These are phyloP conservation scores for Candida sanyiensis DNA, from an alignment of 805 yeast genomes.

Conservation along the genomic window DNA sequence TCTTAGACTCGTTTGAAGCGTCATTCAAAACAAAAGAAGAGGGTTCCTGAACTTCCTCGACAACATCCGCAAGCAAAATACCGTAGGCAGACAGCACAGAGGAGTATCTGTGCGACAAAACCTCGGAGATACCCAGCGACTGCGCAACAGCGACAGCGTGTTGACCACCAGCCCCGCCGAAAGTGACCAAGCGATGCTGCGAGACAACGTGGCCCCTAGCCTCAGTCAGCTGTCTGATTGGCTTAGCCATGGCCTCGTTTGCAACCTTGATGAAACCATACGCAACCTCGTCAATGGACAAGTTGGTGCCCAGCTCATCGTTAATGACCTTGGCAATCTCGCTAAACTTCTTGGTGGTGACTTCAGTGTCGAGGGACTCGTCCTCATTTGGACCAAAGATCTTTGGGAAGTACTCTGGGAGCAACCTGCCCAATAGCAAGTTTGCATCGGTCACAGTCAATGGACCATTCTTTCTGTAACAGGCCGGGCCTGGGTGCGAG, in stretches of 20 bases:
- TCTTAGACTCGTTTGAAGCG: conserved; percentile 23
- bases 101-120: conserved; percentile 74
- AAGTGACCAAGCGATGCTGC: conserved; percentile 68
- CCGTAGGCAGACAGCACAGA: conserved; percentile 86
- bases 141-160: conserved; percentile 76
- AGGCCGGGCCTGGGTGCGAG: conserved; percentile 87
- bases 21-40: conserved; percentile 41
- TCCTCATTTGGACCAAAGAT: conserved; percentile 81
- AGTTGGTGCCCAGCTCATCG: conserved; percentile 29
- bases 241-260: conserved; percentile 86
- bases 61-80: conserved; percentile 81
- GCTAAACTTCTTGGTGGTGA: conserved; percentile 44
- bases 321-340: conserved; percentile 55
- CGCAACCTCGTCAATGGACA: conserved; percentile 66
- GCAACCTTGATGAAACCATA: conserved; percentile 79
- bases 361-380: conserved; percentile 56
- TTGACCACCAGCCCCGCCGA: conserved; percentile 95
- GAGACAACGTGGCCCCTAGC: conserved; percentile 69
- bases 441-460: conserved; percentile 85
- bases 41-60: conserved; percentile 74
- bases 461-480: conserved; percentile 81
- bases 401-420: conserved; percentile 71
- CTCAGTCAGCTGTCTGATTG: conserved; percentile 78
- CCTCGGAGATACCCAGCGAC: conserved; percentile 59
- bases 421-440: conserved; percentile 60